Conservation (phyloP, 2,329 filamentous ascomycete genomes). For the Fonsecaea pedrosoi region DNA sequence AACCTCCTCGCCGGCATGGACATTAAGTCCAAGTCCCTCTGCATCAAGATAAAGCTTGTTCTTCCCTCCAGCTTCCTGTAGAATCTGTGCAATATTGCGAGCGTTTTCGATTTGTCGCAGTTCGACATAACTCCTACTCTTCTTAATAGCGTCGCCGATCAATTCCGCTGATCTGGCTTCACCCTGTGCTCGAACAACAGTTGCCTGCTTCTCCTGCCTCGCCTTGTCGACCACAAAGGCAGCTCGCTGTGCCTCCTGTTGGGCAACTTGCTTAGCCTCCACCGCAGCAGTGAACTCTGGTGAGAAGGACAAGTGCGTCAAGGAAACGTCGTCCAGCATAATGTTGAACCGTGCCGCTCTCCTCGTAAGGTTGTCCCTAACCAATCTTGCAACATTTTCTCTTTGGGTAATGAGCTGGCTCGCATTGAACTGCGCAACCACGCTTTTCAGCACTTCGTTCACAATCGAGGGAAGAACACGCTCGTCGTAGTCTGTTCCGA, state of each 20-base stretch:
- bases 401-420: conserved; percentile 98
- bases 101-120: conserved; percentile 98
- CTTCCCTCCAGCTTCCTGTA: conserved; percentile 83
- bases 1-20: conserved; percentile 54
- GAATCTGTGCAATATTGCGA: conserved; percentile 79
- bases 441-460: conserved; percentile 98
- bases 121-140: conserved; percentile 95
- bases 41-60: conserved; percentile 95
- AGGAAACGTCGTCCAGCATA: conserved; percentile 91
- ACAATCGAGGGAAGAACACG: conserved; percentile 95
- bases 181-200: conserved; percentile 97
- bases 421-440: conserved; percentile 98
- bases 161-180: conserved; percentile 97
- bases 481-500: conserved; percentile 96
- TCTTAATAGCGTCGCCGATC: conserved; percentile 99
- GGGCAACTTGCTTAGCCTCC: conserved; percentile 73
- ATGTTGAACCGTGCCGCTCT: conserved; percentile 97
- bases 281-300: conserved; percentile 73
- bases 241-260: conserved; percentile 94
- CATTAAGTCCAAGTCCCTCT: conserved; percentile 88
- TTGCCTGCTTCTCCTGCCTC: conserved; percentile 98
- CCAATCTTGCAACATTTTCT: conserved; percentile 91
- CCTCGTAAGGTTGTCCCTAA: conserved; percentile 89
- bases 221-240: conserved; percentile 99
- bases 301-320: conserved; percentile 78